Evolutionary conservation across 116 monocot species (phyloP).

Genomic region (Cymodocea nodosa): DNA sequence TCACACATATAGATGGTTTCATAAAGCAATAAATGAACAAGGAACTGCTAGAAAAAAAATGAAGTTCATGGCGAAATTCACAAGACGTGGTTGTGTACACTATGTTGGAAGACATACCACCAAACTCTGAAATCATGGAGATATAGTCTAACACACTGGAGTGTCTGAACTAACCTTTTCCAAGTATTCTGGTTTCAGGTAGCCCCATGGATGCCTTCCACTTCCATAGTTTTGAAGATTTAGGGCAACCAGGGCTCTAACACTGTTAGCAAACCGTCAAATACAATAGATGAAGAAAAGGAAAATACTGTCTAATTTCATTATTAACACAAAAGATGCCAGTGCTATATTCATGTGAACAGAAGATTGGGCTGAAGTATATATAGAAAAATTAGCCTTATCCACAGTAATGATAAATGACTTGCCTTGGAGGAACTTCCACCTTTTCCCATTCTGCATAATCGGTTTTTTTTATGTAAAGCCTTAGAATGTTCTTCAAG

Average conservation of each 20-base stretch:
- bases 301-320: too few relatives aligned
- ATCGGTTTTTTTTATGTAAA: slow-evolving; percentile 56
- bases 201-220: slow-evolving; percentile 96
- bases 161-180: slow-evolving; percentile 54
- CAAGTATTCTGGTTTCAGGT: slow-evolving; percentile 64
- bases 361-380: background rate
- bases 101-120: too few relatives aligned
- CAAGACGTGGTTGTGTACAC: too few relatives aligned
- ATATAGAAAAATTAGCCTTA: background rate
- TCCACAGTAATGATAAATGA: background rate
- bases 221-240: slow-evolving; percentile 92
- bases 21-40: background rate
- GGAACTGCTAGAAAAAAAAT: too few relatives aligned
- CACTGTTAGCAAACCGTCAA: slow-evolving; percentile 27
- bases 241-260: slow-evolving; percentile 79
- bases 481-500: slow-evolving; percentile 70
- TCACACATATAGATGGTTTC: background rate
- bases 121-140: background rate
- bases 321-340: too few relatives aligned
- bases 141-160: background rate
- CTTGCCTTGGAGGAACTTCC: slow-evolving; percentile 66
- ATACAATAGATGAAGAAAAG: too few relatives aligned
- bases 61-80: too few relatives aligned
- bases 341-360: background rate
- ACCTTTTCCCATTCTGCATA: slow-evolving; percentile 70